Evolutionary conservation across 179 eudicot species (phyloP), one percentile per base, ranked within the genome.

Genomic region (Dionaea muscipula): DNA sequence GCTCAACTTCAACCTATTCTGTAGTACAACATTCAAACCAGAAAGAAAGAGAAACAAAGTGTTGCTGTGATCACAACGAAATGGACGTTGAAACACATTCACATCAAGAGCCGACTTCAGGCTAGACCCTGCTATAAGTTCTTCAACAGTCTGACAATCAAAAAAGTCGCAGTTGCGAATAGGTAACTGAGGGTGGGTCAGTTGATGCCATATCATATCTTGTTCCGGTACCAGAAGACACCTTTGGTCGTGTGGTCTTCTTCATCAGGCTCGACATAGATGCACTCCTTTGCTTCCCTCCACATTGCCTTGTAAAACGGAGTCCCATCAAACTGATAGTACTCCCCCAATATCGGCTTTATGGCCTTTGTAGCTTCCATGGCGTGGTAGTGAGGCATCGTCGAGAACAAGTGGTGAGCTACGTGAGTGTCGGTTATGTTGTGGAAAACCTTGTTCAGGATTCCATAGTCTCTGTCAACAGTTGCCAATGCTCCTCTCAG

Each of bases 301-400:
- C 86, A 81, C 60, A 75, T 36, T 1, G 86, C 81, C 57, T 63
- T 71, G 62, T 49, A 70, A 43, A 78, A 73, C 6, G 81, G 81
- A 1, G 67, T 71, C 1, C 58, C 70, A 25, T 81, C 86, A 25
- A 76, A 75, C 33, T 62, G 83, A 54, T 81, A 81, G 26, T 81
- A 81, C 28, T 73, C 65, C 11, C 81, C 79, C 4, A 81, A 70
- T 15, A 81, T 33, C 1, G 86, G 84, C 70, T 64, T 81, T 6
- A 81, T 68, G 21, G 79, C 86, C 44, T 73, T 65, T 22, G 86
- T 81, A 25, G 86, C 86, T 58, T 81, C 86, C 79, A 71, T 61
- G 4, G 83, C 86, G 50, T 81, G 71, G 47, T 81, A 81, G 53
- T 78, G 87, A 6, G 87, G 87, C 79, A 81, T 76, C 0, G 75